These are phyloP conservation scores for Talaromyces islandicus DNA, from an alignment of 2,329 filamentous ascomycete species.

Conservation along the genomic window DNA sequence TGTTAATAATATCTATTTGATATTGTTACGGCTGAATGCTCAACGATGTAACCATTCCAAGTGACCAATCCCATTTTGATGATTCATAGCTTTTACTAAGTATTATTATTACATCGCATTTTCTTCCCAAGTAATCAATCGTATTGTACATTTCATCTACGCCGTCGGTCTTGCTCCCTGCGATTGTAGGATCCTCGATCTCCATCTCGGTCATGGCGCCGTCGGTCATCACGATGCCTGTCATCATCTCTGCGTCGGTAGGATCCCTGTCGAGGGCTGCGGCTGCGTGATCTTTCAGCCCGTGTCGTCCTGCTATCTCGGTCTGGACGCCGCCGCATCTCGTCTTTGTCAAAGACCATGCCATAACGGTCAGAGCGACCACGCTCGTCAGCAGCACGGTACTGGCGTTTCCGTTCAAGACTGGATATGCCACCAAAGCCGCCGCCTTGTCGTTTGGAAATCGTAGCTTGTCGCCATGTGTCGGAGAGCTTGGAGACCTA, in stretches of 20 bases:
- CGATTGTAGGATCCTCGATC: conserved; percentile 16
- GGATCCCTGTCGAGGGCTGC: conserved; percentile 38
- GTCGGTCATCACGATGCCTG: conserved; percentile 34
- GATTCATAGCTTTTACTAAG: not conserved
- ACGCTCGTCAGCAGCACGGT: conserved; percentile 59
- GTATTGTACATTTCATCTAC: conserved; percentile 11
- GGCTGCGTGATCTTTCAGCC: conserved; percentile 29
- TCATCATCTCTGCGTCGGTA: conserved; percentile 14
- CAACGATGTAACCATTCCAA: not conserved
- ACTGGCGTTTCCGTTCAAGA: conserved; percentile 86
- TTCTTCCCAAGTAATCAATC: not conserved
- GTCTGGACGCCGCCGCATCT: conserved; percentile 47
- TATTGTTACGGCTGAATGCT: not conserved
- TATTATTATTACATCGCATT: not conserved
- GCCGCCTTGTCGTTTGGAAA: conserved; percentile 68
- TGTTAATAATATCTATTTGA: not conserved
- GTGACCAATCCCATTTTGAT: not conserved
- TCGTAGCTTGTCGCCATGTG: conserved; percentile 79
- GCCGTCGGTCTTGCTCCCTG: conserved; percentile 22
- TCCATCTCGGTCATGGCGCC: conserved; percentile 23
- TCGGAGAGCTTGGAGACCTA: conserved; percentile 72
- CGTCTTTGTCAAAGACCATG: conserved; percentile 75
- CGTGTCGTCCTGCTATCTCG: conserved; percentile 12
- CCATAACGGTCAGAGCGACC: conserved; percentile 53
- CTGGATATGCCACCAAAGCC: conserved; percentile 88